These are phyloP conservation scores for Trapa bicornis DNA, from an alignment of 345 rosid species.

Conservation along the genomic window DNA sequence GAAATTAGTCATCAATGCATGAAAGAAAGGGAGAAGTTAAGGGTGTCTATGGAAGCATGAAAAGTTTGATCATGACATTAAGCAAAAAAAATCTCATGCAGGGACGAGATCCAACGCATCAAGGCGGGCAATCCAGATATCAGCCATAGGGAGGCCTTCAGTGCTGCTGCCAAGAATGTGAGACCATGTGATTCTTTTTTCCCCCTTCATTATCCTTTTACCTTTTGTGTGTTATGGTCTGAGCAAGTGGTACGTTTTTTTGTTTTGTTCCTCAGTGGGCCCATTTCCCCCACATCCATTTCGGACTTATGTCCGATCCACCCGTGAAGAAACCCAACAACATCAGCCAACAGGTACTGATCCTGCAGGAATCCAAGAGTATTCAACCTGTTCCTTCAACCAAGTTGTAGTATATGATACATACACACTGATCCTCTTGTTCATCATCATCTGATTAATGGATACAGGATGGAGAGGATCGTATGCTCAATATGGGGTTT, in stretches of 20 bases:
- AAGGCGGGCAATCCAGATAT: slow-evolving; percentile 98
- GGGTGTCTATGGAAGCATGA: neutral
- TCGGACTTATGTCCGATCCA: slow-evolving; percentile 84
- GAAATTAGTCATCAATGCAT: too few species aligned
- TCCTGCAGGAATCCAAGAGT: neutral
- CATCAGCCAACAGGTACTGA: slow-evolving; percentile 59
- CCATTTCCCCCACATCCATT: slow-evolving; percentile 96
- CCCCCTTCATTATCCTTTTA: neutral
- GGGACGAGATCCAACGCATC: slow-evolving; percentile 99
- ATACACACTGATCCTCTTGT: neutral
- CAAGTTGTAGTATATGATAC: neutral
- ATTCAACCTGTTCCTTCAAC: neutral
- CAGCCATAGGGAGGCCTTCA: slow-evolving; percentile 98
- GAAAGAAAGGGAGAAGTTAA: neutral
- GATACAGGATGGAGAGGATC: slow-evolving; percentile 47
- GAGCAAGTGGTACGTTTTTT: slow-evolving; percentile 2
- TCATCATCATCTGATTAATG: neutral
- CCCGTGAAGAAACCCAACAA: slow-evolving; percentile 73
- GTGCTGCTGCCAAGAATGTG: slow-evolving; percentile 99
- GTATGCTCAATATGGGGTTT: slow-evolving; percentile 45
- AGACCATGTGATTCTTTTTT: neutral
- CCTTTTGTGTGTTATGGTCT: neutral
- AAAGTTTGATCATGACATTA: slow-evolving; percentile 1
- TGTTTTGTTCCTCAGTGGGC: slow-evolving; percentile 60
- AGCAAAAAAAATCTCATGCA: slow-evolving; percentile 15